These are phyloP conservation scores for Exsudoporus frostii DNA, from an alignment of 768 basidiomycete species.

Conservation along the genomic window DNA sequence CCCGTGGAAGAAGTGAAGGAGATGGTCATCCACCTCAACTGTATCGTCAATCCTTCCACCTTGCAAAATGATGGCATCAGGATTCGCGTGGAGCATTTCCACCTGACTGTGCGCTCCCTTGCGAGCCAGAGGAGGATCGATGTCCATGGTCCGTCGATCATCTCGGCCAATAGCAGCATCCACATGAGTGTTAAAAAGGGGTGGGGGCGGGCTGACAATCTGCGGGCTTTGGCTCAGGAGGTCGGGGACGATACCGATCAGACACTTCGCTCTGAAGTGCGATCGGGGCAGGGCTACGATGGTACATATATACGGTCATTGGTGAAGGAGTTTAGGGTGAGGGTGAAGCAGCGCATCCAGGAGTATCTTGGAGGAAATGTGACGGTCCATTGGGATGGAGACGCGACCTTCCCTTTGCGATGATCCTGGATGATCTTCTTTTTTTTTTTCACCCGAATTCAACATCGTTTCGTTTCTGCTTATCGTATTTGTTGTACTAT, in stretches of 20 bases:
- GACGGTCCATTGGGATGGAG: slow-evolving; percentile 3
- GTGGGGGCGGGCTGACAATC: slow-evolving; percentile 2
- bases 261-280: background rate
- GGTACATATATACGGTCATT: background rate
- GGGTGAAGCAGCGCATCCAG: background rate
- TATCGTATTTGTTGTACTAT: background rate
- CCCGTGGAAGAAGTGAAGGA: background rate
- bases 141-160: background rate
- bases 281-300: slow-evolving; percentile 3
- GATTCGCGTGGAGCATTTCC: background rate
- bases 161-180: slow-evolving; percentile 7
- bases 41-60: background rate
- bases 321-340: background rate
- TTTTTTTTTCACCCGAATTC: background rate
- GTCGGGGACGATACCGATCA: background rate
- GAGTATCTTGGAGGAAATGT: slow-evolving; percentile 3
- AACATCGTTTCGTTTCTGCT: background rate
- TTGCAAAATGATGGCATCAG: background rate
- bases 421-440: background rate
- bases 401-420: slow-evolving; percentile 5
- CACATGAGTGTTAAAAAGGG: slow-evolving; percentile 5
- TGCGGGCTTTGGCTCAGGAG: slow-evolving; percentile 4
- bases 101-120: slow-evolving; percentile 1
- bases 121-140: slow-evolving; percentile 1
- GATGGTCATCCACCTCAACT: slow-evolving; percentile 9